phyloP scores from a whole-genome alignment of 352 stramenopile genomes.

The Pythium rishiriense region DNA sequence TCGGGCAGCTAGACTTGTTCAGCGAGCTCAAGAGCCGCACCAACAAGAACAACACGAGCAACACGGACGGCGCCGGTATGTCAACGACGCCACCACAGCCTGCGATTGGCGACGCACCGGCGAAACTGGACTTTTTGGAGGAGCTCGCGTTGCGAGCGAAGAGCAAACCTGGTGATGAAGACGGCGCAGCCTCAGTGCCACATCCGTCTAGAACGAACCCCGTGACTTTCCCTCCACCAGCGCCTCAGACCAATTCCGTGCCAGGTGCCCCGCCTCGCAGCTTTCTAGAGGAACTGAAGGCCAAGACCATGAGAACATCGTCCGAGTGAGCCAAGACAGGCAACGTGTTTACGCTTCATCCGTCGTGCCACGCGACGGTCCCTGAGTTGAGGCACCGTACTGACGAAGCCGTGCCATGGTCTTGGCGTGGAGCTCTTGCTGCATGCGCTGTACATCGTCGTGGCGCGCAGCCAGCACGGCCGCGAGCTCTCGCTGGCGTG shows the following conservation, averaged over 20 bases:
- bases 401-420: conserved; percentile 49
- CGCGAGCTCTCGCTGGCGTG: conserved; percentile 49
- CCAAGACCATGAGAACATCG: conserved; percentile 1
- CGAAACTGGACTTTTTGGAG: conserved; percentile 20
- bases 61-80: background rate
- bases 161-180: background rate
- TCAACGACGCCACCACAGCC: background rate
- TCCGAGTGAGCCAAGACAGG: background rate
- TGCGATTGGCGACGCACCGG: background rate
- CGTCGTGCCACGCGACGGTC: too few species aligned
- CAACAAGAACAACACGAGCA: background rate
- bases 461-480: conserved; percentile 38
- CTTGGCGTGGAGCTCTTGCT: conserved; percentile 56
- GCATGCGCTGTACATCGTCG: conserved; percentile 53
- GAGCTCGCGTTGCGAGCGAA: conserved; percentile 19
- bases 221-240: background rate
- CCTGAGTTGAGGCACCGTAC: conserved; percentile 16
- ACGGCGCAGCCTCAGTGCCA: too few species aligned
- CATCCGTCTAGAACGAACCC: too few species aligned
- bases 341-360: too few species aligned
- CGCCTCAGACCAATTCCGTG: background rate
- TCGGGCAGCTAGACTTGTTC: conserved; percentile 12
- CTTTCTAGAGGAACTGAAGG: conserved; percentile 29
- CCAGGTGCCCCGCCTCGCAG: background rate
- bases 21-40: conserved; percentile 23